Conservation (phyloP, 1,284 basidiomycete species). For the Puccinia hordei region DNA sequence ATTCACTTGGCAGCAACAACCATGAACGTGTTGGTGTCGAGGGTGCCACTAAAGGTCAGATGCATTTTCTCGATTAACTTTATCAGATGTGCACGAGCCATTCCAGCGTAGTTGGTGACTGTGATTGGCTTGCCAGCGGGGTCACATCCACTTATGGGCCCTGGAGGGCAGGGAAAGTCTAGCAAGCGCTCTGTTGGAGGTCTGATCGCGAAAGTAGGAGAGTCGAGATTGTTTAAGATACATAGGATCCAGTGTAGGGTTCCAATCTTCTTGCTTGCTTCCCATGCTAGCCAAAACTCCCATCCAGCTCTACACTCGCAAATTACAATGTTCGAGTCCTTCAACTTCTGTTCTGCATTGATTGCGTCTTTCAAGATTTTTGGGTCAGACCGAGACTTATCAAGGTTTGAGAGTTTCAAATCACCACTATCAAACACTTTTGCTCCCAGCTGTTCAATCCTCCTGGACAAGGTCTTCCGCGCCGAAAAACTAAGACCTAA, state of each 20-base stretch:
- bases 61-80: constrained; percentile 38
- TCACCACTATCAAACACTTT: constrained; percentile 36
- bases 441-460: constrained; percentile 32
- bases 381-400: neutral
- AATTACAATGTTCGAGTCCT: constrained; percentile 22
- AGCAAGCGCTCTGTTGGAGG: constrained; percentile 40
- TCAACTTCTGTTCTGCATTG: constrained; percentile 14
- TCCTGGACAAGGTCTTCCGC: neutral
- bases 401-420: neutral
- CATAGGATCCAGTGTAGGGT: constrained; percentile 39
- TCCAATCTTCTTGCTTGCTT: constrained; percentile 16
- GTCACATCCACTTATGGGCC: neutral
- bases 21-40: constrained; percentile 1
- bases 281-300: constrained; percentile 48
- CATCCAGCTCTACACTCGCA: constrained; percentile 30
- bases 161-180: constrained; percentile 31
- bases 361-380: neutral
- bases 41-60: constrained; percentile 25
- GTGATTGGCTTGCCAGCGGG: constrained; percentile 19
- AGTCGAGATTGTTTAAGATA: constrained; percentile 25
- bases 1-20: constrained; percentile 43
- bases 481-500: constrained; percentile 24
- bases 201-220: constrained; percentile 11
- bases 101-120: constrained; percentile 41
- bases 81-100: constrained; percentile 20